Evolutionary conservation across 2,329 filamentous ascomycete species (phyloP).

Genomic region (Hypoxylon sp.): DNA sequence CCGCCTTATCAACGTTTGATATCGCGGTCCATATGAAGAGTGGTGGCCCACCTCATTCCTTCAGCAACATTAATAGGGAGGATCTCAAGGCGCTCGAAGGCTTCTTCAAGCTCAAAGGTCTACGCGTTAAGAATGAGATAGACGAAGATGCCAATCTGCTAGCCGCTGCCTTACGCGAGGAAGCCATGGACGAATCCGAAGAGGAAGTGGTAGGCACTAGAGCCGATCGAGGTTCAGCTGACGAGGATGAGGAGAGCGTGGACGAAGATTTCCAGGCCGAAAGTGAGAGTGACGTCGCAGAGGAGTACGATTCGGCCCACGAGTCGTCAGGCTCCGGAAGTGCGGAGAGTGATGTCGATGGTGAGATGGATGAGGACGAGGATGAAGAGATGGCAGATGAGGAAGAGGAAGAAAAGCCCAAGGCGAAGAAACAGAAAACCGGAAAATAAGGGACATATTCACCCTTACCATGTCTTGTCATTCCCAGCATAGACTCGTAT

Average conservation of each 20-base stretch:
- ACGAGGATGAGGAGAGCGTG: constrained; percentile 94
- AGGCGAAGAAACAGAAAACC: constrained; percentile 62
- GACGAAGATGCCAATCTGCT: constrained; percentile 89
- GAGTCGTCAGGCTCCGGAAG: constrained; percentile 84
- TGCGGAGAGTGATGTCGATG: constrained; percentile 73
- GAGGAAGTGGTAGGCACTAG: constrained; percentile 81
- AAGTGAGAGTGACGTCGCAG: constrained; percentile 93
- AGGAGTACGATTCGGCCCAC: constrained; percentile 94
- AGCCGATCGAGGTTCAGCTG: constrained; percentile 88
- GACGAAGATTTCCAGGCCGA: constrained; percentile 97
- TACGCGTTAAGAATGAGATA: constrained; percentile 99
- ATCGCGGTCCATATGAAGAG: constrained; percentile 93
- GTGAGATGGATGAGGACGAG: constrained; percentile 57
- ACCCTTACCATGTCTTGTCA: constrained; percentile 9
- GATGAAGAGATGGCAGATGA: constrained; percentile 56
- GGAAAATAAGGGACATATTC: constrained; percentile 45
- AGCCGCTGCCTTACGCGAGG: constrained; percentile 85
- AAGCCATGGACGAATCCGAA: constrained; percentile 86
- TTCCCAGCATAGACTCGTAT: constrained; percentile 23
- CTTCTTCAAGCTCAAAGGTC: constrained; percentile 96
- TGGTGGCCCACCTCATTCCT: constrained; percentile 90
- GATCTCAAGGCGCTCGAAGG: constrained; percentile 96
- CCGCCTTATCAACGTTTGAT: constrained; percentile 95
- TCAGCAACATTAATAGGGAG: constrained; percentile 99
- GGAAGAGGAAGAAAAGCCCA: constrained; percentile 57